Conservation (phyloP, 768 basidiomycete genomes). For the Tylopilus plumbeoviolaceoides region DNA sequence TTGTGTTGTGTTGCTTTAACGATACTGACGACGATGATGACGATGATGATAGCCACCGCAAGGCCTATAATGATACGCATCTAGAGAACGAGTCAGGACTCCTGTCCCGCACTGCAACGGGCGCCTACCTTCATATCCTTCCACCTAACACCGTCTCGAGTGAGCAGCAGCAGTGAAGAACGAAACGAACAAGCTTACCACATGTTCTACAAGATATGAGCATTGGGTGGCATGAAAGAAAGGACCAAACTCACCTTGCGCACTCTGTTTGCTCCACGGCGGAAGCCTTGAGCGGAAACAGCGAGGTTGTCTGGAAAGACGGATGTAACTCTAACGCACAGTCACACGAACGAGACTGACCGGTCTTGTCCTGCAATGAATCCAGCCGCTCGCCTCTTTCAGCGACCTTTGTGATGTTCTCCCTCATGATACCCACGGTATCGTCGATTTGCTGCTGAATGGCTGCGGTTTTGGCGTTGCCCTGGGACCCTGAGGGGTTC, state of each 20-base stretch:
- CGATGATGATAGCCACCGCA: conserved; percentile 83
- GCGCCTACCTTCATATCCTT: conserved; percentile 89
- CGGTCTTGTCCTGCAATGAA: conserved; percentile 96
- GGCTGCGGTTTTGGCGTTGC: conserved; percentile 83
- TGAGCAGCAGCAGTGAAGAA: conserved; percentile 4
- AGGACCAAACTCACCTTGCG: conserved; percentile 64
- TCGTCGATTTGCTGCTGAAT: conserved; percentile 98
- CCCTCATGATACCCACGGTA: conserved; percentile 96
- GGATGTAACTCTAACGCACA: background rate
- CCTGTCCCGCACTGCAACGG: background rate
- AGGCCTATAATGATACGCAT: conserved; percentile 97
- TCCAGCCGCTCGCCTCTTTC: conserved; percentile 94
- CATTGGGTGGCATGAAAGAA: background rate
- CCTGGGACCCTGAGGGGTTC: conserved; percentile 42
- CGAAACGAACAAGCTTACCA: conserved; percentile 54
- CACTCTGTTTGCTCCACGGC: conserved; percentile 93
- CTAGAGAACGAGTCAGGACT: conserved; percentile 36
- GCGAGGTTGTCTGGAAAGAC: conserved; percentile 78
- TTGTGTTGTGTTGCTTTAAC: conserved; percentile 72
- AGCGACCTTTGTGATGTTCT: conserved; percentile 94
- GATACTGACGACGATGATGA: conserved; percentile 94
- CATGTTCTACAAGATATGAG: conserved; percentile 62
- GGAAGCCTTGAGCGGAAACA: conserved; percentile 98
- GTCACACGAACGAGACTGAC: conserved; percentile 44
- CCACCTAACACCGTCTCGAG: conserved; percentile 56